Evolutionary conservation across 345 rosid genomes (phyloP), one percentile per base, ranked within the genome.

Genomic region (Carallia brachiata): DNA sequence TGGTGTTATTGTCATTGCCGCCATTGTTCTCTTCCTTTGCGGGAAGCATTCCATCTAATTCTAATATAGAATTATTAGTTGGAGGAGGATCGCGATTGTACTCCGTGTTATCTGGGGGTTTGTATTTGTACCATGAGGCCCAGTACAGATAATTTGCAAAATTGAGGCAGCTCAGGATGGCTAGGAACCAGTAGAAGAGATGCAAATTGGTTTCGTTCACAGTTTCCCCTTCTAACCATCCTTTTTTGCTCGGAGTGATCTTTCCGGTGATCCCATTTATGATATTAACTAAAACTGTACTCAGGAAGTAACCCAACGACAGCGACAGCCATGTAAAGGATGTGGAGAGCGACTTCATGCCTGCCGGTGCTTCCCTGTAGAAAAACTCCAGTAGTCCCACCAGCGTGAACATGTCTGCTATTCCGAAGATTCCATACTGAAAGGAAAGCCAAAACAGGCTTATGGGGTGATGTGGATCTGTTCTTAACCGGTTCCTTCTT

Each of bases 121-220:
- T 73, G 70, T 72, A 76, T 50, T 59, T 76, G 57, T 80, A 80
- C 83, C 78, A 80, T 13, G 77, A 72, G 2, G 83, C 83, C 32
- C 69, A 66, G 3, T 12, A 52, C 6, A 76, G 8, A 73, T 73
- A 73, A 32, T 34, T 54, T 4, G 32, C 66, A 9, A 76, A 66
- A 52, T 80, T 80, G 30, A 80, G 34, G 31, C 63, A 8, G 36
- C 78, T 80, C 3, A 76, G 63, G 19, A 72, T 27, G 13, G 80
- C 80, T 36, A 70, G 54, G 53, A 80, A 76, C 80, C 78, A 76
- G 30, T 70, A 73, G 56, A 80, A 80, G 17, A 69, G 61, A 39
- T 76, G 36, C 52, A 80, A 59, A 5, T 76, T 80, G 66, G 62
- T 63, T 0, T 19, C 3, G 31, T 80, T 63, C 52, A 76, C 36